Evolutionary conservation across 148 eudicot genomes (phyloP), one percentile per base, ranked within the genome.

Genomic region (Vaccinium macrocarpon): DNA sequence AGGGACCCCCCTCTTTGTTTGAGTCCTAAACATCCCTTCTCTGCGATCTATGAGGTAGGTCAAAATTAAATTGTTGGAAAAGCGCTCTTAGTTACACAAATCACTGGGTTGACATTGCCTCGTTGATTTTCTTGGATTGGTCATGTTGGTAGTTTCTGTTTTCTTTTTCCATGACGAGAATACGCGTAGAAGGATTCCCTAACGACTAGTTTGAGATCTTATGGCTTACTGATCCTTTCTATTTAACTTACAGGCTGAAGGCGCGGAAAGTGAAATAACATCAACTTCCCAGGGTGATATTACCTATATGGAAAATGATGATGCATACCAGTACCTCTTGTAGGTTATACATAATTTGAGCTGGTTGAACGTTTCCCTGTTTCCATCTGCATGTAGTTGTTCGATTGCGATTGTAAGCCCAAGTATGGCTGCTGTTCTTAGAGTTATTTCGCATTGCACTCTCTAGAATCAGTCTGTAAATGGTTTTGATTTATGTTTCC

Each of bases 241-340:
- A 29, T 59, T 72, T 8, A 64, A 85, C 35, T 83, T 89, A 91
- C 97, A 95, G 98, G 95, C 95, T 77, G 91, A 88, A 82, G 86
- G 85, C 16, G 23, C 53, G 42, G 91, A 86, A 70, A 83, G 82
- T 84, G 89, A 88, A 81, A 89, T 49, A 35, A 83, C 87, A 32
- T 86, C 91, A 42, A 78, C 88, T 83, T 90, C 87, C 56, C 88
- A 79, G 57, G 87, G 53, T 51, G 88, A 86, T 52, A 16, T 83
- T 56, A 52, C 75, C 66, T 78, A 62, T 81, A 88, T 90, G 89
- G 90, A 89, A 62, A 88, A 88, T 80, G 89, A 91, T 23, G 88
- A 81, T 71, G 71, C 75, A 74, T 89, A 85, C 82, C 75, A 84
- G 83, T 83, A 81, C 76, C 84, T 27, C 35, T 72, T 32, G 5